These are phyloP conservation scores for Blastobotrys malaysiensis DNA, from an alignment of 1,139 yeast species.

Conservation along the genomic window DNA sequence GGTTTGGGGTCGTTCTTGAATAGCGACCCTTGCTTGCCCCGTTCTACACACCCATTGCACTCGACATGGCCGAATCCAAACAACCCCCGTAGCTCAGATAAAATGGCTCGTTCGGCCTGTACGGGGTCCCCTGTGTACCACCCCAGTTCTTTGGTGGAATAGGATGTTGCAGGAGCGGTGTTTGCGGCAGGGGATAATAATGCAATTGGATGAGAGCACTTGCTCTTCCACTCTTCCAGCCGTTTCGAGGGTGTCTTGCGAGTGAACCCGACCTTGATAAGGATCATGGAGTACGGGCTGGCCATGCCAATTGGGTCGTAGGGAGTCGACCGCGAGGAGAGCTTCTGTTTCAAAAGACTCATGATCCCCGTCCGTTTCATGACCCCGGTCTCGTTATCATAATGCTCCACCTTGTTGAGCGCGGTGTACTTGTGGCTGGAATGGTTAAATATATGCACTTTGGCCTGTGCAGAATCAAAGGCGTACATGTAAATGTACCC, in stretches of 20 bases:
- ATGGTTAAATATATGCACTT: conserved; percentile 25
- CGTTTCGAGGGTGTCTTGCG: conserved; percentile 24
- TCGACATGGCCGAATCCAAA: conserved; percentile 29
- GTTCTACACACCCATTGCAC: conserved; percentile 27
- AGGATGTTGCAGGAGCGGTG: background rate
- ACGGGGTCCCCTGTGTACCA: conserved; percentile 24
- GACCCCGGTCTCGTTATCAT: conserved; percentile 1
- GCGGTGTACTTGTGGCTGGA: conserved; percentile 13
- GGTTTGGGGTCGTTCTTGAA: background rate
- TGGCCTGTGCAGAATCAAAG: conserved; percentile 18
- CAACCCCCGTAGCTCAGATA: conserved; percentile 19
- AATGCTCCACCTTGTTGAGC: conserved; percentile 1
- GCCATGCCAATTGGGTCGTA: background rate
- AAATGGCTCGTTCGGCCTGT: conserved; percentile 23
- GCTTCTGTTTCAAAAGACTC: background rate
- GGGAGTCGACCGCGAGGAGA: background rate
- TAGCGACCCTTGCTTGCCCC: background rate
- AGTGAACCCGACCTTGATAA: conserved; percentile 32
- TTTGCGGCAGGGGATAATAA: conserved; percentile 14
- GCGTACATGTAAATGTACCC: conserved; percentile 30
- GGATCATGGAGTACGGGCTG: conserved; percentile 9
- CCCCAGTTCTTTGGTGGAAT: conserved; percentile 14
- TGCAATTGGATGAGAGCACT: conserved; percentile 26
- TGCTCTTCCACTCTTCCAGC: conserved; percentile 26
- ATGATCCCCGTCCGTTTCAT: background rate